phyloP scores from a whole-genome alignment of 1,139 yeast genomes.

The Hyphopichia khmerensis region DNA sequence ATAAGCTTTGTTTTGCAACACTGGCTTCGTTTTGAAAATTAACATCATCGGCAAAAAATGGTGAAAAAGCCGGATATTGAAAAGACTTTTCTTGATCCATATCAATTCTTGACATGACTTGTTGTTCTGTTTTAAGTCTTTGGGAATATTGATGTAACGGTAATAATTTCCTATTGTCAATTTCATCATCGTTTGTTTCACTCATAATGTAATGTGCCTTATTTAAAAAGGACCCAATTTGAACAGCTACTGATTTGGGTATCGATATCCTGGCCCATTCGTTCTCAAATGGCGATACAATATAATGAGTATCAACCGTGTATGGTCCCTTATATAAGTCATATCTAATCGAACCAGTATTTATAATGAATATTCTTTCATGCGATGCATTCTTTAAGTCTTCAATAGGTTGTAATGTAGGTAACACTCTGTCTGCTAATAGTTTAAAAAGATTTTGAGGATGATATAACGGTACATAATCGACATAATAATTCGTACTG shows the following conservation, averaged over 20 bases:
- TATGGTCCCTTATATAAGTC: slow-evolving; percentile 86
- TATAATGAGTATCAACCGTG: slow-evolving; percentile 76
- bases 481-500: slow-evolving; percentile 56
- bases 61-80: not conserved
- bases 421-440: slow-evolving; percentile 58
- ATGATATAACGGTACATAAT: slow-evolving; percentile 66
- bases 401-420: slow-evolving; percentile 39
- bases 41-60: not conserved
- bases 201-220: slow-evolving; percentile 43
- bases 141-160: slow-evolving; percentile 27
- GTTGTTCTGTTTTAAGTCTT: not conserved
- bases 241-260: slow-evolving; percentile 49
- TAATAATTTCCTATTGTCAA: slow-evolving; percentile 15
- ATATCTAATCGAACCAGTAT: slow-evolving; percentile 88
- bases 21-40: not conserved
- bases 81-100: not conserved
- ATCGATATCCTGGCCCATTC: slow-evolving; percentile 66
- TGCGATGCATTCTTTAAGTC: slow-evolving; percentile 7
- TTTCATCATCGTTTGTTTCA: slow-evolving; percentile 5
- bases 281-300: slow-evolving; percentile 83
- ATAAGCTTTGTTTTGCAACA: slow-evolving; percentile 16
- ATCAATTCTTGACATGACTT: not conserved
- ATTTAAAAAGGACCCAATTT: slow-evolving; percentile 51
- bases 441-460: slow-evolving; percentile 60
- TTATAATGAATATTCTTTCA: slow-evolving; percentile 66